Evolutionary conservation across 805 yeast genomes (phyloP), one percentile per base, ranked within the genome.

Genomic region (Hanseniaspora guilliermondii): DNA sequence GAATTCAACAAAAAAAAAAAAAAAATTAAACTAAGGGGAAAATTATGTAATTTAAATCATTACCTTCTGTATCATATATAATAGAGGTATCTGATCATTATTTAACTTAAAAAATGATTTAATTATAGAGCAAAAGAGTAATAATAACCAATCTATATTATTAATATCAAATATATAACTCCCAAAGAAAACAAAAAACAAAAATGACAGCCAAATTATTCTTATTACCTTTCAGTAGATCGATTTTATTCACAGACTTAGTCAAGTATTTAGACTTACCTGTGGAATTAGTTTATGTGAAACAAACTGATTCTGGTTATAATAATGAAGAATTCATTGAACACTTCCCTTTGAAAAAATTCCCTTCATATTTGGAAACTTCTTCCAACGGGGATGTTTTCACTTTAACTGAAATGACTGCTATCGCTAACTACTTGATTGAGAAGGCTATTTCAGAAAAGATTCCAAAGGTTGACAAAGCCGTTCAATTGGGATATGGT

Each of bases 361-460:
- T 44, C 47, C 47, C 47, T n/a, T 30, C 47, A 6, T 44, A 44
- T 37, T 44, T 44, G 33, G 47, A 44, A 30, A 30, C 36, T 17
- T 16, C 30, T 2, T 12, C 12, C n/a, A 25, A 7, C 2, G 47
- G 37, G 2, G 33, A 44, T 19, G 33, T 25, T 6, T 44, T 30
- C 19, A 19, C 36, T 8, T 30, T 44, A 36, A 44, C 47, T 30
- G 47, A 44, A 44, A 44, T 44, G 47, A 30, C 33, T 17, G 47
- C 47, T 22, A 44, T 44, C 17, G 35, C 47, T 7, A n/a, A 44
- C 47, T 44, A 44, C 36, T 19, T 44, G 21, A 30, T 44, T 17
- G 16, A 44, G 30, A 30, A 44, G 36, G 47, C 47, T 8, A 30
- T 44, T 44, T 19, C 47, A 8, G 27, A 30, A 7, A 44, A 44